Evolutionary conservation across 108 stramenopile genomes (phyloP), one percentile per base, ranked within the genome.

Genomic region (Nitzschia inconspicua): DNA sequence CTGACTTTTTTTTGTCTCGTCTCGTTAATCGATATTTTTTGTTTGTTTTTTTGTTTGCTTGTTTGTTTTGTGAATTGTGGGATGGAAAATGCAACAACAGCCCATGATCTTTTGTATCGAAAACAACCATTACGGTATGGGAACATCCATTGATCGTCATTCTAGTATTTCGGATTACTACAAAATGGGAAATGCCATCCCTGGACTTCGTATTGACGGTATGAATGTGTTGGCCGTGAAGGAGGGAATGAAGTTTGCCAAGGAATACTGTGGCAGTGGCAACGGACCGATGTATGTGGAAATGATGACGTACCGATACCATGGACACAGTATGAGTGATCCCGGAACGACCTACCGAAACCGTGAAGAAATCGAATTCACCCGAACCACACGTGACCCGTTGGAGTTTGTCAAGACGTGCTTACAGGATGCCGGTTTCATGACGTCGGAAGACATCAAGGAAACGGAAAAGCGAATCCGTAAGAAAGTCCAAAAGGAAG

Each of bases 91-190:
- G n/a, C n/a, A n/a, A 25, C 36, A 18, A n/a, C 44, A 73, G 76
- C 99, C 99, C 48, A 94, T 97, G 89, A 96, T 99, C 63, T 98
- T 97, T 72, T 95, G 94, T 75, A 97, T 98, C 65, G 99, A 99
- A 75, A 99, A 99, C 89, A 99, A 99, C 77, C 96, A 96, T 51
- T 99, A 99, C 65, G 99, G 99, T 53, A 99, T 99, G 99, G 99
- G 99, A 60, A 99, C 99, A 18, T 89, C 86, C 60, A 96, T 95
- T 60, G 96, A 98, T 66, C 84, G 99, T 56, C 94, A 94, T 66
- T 95, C 95, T 11, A 80, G 76, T 52, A 95, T 97, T 65, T 79
- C 72, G 26, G 94, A 97, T 53, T 99, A 99, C 83, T 98, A 97
- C 95, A 97, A 96, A 75, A 98, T 98, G 97, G 98, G 98, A 46